phyloP scores from a whole-genome alignment of 192 early-diverging fungal species.

The Linnemannia exigua region DNA sequence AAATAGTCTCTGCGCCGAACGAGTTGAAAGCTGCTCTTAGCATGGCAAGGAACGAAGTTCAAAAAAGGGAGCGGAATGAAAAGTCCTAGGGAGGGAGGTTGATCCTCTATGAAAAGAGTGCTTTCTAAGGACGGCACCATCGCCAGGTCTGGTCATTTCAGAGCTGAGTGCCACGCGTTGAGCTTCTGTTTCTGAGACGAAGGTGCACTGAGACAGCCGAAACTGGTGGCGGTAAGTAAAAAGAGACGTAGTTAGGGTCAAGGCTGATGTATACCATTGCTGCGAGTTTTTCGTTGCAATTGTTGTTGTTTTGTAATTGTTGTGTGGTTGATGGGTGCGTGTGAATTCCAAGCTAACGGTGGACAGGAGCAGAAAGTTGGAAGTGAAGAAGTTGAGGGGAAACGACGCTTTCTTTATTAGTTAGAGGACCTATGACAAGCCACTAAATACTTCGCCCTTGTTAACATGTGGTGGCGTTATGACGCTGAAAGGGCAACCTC shows the following conservation, averaged over 20 bases:
- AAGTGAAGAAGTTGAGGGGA: background rate
- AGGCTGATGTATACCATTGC: background rate
- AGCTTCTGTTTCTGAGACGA: background rate
- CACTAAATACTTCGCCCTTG: background rate
- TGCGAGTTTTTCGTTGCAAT: background rate
- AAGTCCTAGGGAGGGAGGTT: background rate
- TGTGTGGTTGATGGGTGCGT: background rate
- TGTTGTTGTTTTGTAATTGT: background rate
- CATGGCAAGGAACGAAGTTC: no score
- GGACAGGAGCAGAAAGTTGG: background rate
- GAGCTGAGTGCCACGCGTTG: background rate
- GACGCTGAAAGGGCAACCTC: conserved; percentile 26
- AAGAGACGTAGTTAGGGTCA: no score
- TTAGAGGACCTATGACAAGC: no score
- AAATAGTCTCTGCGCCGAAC: no score
- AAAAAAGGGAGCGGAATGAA: no score
- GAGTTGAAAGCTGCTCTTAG: no score
- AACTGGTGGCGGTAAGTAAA: no score
- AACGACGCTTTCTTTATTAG: background rate
- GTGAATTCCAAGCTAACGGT: background rate
- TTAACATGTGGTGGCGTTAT: background rate
- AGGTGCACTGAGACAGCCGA: no score
- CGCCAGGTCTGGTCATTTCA: background rate
- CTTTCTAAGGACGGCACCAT: background rate
- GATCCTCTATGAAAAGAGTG: background rate